Evolutionary conservation across 768 basidiomycete species (phyloP).

Genomic region (Pleurotus tuber-regium): DNA sequence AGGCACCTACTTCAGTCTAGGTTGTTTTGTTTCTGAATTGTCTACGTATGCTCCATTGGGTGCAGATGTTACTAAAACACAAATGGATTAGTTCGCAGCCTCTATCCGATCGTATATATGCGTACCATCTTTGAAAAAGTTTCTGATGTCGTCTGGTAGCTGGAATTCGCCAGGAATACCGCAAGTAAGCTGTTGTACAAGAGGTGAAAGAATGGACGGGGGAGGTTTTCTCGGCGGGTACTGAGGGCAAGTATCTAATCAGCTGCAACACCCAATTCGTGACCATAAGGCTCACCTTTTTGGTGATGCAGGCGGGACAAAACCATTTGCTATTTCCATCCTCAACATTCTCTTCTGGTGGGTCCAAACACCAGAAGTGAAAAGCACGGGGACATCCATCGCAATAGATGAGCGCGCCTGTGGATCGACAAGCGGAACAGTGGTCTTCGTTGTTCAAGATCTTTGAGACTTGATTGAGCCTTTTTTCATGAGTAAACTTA

Average conservation of each 20-base stretch:
- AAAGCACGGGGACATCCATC: conserved; percentile 96
- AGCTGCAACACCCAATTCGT: conserved; percentile 2
- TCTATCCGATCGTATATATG: conserved; percentile 15
- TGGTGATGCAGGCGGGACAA: conserved; percentile 68
- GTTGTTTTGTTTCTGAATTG: conserved; percentile 68
- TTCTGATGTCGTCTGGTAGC: conserved; percentile 81
- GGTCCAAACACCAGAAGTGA: conserved; percentile 95
- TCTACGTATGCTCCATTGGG: conserved; percentile 84
- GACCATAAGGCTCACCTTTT: conserved; percentile 49
- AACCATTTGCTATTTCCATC: conserved; percentile 84
- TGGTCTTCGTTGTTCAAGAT: conserved; percentile 71
- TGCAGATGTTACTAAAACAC: conserved; percentile 65
- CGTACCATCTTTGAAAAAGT: conserved; percentile 86
- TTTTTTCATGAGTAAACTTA: neutral
- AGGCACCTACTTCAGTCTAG: conserved; percentile 74
- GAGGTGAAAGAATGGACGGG: conserved; percentile 64
- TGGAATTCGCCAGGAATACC: conserved; percentile 80
- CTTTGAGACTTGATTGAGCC: conserved; percentile 23
- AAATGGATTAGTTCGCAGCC: conserved; percentile 15
- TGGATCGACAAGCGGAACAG: conserved; percentile 80
- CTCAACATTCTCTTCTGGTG: conserved; percentile 87
- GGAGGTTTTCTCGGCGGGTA: conserved; percentile 67
- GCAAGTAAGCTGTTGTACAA: conserved; percentile 67
- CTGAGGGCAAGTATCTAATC: conserved; percentile 33
- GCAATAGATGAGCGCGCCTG: conserved; percentile 89